Base-by-base conservation (phyloP, 495 filamentous ascomycete genomes). In the Hypoxylon crocopeplum region DNA sequence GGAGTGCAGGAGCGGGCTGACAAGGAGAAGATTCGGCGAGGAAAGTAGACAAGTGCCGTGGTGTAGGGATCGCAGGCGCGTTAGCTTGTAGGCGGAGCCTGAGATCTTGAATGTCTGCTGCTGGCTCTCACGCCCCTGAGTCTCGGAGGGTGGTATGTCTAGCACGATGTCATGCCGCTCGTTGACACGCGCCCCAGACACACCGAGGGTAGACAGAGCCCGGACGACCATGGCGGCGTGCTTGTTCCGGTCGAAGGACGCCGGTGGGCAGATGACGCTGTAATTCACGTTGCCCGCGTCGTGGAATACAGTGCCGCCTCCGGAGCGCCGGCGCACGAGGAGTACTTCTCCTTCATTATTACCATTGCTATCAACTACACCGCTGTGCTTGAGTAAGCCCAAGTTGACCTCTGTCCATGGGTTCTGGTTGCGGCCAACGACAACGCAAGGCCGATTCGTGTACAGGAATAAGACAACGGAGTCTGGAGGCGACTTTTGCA, bases 381-480 rank as follows among this genome's bases (percentile, higher is more conserved):
- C 29, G 17, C 47, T 15, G 5, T 33, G 40, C 12, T 24, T 37
- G 1, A 92, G 73, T 7, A 80, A 75, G 15, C 75, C 75, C 6
- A 96, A 81, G 71, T 96, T 91, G 39, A 88, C 86, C 72, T 98
- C 94, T 7, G 90, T 78, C 93, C 93, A 98, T 32, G 94, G 94
- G 69, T 98, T 98, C 69, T 98, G 94, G 71, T 98, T 98, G 39
- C 93, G 88, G 11, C 94, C 94, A 53, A 98, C 86, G 59, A 98
- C 84, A 42, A 98, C 81, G 72, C 89, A 88, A 6, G 93, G 92
- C 10, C 79, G 75, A 72, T 98, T 98, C 54, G 83, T 78, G 75
- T 98, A 98, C 13, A 98, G 79, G 55, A 97, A 92, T 0, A 97
- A 81, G 25, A 97, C 70, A 34, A 81, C 84, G 4, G 91, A 92